phyloP scores from a whole-genome alignment of 2,329 filamentous ascomycete genomes.

The Tolypocladium sp. region DNA sequence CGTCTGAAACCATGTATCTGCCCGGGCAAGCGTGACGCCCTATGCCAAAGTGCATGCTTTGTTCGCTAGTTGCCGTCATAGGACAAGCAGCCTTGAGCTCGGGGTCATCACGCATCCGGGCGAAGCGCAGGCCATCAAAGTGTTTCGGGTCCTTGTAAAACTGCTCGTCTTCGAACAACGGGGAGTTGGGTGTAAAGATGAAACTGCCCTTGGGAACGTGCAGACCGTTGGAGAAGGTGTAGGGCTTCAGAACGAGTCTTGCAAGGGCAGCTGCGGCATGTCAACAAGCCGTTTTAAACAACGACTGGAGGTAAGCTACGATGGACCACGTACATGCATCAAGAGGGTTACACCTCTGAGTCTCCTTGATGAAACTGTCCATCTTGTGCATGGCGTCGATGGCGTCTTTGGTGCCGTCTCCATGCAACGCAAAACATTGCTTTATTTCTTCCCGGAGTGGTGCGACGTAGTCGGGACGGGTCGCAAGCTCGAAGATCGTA shows the following conservation, averaged over 20 bases:
- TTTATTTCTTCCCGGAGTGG: constrained; percentile 5
- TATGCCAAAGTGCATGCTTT: constrained; percentile 9
- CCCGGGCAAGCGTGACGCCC: constrained; percentile 8
- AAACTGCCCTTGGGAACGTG: constrained; percentile 4
- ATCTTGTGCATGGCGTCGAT: constrained; percentile 6
- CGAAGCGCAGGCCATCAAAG: constrained; percentile 8
- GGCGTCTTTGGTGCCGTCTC: constrained; percentile 3
- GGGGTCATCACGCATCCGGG: constrained; percentile 5
- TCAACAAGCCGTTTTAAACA: neutral
- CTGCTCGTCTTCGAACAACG: constrained; percentile 5
- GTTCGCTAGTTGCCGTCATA: constrained; percentile 4
- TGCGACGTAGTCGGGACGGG: constrained; percentile 4
- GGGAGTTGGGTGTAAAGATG: constrained; percentile 8
- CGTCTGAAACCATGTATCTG: constrained; percentile 7
- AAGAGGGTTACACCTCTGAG: constrained; percentile 7
- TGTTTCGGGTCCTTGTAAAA: constrained; percentile 3
- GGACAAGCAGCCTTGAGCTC: constrained; percentile 1
- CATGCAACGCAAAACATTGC: constrained; percentile 3
- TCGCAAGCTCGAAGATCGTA: constrained; percentile 7
- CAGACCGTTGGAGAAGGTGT: constrained; percentile 8
- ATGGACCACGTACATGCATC: constrained; percentile 4
- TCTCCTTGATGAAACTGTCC: constrained; percentile 11
- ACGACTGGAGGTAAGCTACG: neutral
- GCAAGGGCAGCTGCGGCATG: constrained; percentile 5
- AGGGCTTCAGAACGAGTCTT: constrained; percentile 5